Evolutionary conservation across 176 grass and related monocot species (phyloP).

Genomic region (Tillandsia fasciculata): DNA sequence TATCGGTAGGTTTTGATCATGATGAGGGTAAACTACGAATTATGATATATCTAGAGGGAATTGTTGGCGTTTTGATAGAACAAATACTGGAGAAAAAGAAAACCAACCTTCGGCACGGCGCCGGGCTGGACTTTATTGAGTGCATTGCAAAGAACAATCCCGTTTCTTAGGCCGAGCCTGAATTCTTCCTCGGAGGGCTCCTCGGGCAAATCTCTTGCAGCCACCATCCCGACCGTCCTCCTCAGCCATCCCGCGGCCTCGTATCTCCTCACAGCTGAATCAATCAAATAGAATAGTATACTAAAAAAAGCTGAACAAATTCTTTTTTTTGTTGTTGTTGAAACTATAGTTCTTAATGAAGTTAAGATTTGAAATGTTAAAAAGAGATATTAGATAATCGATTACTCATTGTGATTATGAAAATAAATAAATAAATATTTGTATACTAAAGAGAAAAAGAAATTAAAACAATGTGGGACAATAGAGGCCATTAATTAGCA

Average conservation of each 20-base stretch:
- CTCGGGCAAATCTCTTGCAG: slow-evolving; percentile 64
- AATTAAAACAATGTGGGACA: not conserved
- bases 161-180: slow-evolving; percentile 70
- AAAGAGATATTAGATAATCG: not conserved
- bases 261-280: slow-evolving; percentile 66
- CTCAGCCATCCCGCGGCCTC: slow-evolving; percentile 80
- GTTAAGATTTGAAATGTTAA: too few species aligned
- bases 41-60: not conserved
- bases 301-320: not conserved
- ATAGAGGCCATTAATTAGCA: not conserved
- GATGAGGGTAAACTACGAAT: not conserved
- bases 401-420: not conserved
- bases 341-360: not conserved
- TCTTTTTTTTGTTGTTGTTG: not conserved
- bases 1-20: too few species aligned
- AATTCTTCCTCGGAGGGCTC: slow-evolving; percentile 88
- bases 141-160: slow-evolving; percentile 85
- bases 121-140: slow-evolving; percentile 83
- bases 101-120: slow-evolving; percentile 56
- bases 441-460: not conserved
- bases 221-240: slow-evolving; percentile 56
- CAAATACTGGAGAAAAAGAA: slow-evolving; percentile 25
- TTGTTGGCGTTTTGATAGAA: not conserved
- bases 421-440: not conserved
- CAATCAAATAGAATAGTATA: slow-evolving; percentile 23